These are phyloP conservation scores for Immersiella caudata DNA, from an alignment of 495 filamentous ascomycete genomes.

Conservation along the genomic window DNA sequence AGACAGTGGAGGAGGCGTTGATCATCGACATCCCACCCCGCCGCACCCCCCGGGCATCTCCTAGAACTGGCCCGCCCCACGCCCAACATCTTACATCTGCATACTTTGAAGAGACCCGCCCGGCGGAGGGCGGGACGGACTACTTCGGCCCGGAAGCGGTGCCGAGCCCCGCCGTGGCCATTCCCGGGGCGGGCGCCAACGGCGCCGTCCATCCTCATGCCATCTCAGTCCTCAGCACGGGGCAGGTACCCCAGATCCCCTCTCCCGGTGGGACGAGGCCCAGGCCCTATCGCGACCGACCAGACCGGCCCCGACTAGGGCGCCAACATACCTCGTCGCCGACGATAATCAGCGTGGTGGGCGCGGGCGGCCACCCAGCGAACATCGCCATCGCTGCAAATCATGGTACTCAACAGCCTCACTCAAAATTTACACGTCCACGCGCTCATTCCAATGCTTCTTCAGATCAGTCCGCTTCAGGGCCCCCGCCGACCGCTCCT, in stretches of 20 bases:
- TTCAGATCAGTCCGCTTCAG: conserved; percentile 46
- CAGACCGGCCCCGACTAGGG: conserved; percentile 58
- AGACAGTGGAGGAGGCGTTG: conserved; percentile 86
- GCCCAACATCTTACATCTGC: conserved; percentile 44
- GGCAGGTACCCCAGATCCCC: conserved; percentile 77
- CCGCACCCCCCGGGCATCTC: conserved; percentile 83
- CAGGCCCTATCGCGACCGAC: conserved; percentile 44
- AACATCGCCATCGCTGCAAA: conserved; percentile 22
- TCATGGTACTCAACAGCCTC: conserved; percentile 39
- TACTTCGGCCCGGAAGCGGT: conserved; percentile 89
- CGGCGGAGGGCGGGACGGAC: conserved; percentile 73
- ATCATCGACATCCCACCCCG: conserved; percentile 83
- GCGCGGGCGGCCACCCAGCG: conserved; percentile 29
- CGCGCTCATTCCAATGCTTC: conserved; percentile 57
- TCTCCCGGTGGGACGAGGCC: conserved; percentile 72
- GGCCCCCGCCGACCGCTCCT: conserved; percentile 45
- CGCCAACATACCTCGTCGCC: conserved; percentile 84
- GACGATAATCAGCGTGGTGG: conserved; percentile 56
- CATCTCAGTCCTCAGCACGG: conserved; percentile 78
- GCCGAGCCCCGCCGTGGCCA: conserved; percentile 44
- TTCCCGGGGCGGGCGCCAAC: conserved; percentile 34
- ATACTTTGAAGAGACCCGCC: conserved; percentile 67
- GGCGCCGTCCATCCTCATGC: conserved; percentile 50
- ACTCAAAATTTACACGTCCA: conserved; percentile 42
- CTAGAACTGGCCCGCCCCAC: conserved; percentile 54